These are phyloP conservation scores for Canariomyces notabilis DNA, from an alignment of 2,329 filamentous ascomycete species.

Conservation along the genomic window DNA sequence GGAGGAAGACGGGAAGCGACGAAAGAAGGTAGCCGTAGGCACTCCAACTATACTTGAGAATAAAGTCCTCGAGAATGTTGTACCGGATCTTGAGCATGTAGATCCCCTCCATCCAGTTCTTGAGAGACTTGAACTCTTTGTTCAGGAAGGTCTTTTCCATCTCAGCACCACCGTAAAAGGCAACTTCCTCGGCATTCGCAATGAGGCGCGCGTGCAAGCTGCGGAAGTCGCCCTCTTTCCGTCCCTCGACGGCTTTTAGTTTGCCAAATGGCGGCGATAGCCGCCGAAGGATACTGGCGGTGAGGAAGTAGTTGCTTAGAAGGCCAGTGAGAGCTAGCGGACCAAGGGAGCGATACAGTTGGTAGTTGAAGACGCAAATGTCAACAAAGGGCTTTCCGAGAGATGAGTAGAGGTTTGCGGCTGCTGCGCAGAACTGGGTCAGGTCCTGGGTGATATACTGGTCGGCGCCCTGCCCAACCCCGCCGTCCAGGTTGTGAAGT, in stretches of 20 bases:
- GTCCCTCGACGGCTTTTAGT: conserved; percentile 90
- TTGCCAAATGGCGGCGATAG: conserved; percentile 95
- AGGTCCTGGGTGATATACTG: conserved; percentile 98
- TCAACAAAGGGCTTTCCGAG: conserved; percentile 98
- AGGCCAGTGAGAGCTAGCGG: conserved; percentile 82
- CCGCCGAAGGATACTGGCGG: conserved; percentile 80
- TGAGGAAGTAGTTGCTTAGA: conserved; percentile 88
- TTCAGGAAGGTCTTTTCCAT: conserved; percentile 93
- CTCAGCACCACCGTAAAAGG: conserved; percentile 92
- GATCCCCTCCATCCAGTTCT: conserved; percentile 96
- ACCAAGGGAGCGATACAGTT: conserved; percentile 86
- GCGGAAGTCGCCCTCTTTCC: conserved; percentile 92
- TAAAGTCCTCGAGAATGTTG: conserved; percentile 97
- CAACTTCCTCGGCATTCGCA: conserved; percentile 94
- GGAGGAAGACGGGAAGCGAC: conserved; percentile 87
- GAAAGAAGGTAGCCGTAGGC: conserved; percentile 94
- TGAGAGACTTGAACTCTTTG: conserved; percentile 85
- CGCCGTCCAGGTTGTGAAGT: conserved; percentile 84
- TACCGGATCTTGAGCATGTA: conserved; percentile 97
- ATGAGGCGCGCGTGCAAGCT: conserved; percentile 86
- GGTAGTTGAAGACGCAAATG: conserved; percentile 95
- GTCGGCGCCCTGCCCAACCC: conserved; percentile 84
- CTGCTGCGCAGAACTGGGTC: conserved; percentile 88
- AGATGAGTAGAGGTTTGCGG: conserved; percentile 89
- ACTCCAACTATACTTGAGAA: conserved; percentile 97